These are phyloP conservation scores for Exophiala mesophila DNA, from an alignment of 2,329 filamentous ascomycete genomes.

Conservation along the genomic window DNA sequence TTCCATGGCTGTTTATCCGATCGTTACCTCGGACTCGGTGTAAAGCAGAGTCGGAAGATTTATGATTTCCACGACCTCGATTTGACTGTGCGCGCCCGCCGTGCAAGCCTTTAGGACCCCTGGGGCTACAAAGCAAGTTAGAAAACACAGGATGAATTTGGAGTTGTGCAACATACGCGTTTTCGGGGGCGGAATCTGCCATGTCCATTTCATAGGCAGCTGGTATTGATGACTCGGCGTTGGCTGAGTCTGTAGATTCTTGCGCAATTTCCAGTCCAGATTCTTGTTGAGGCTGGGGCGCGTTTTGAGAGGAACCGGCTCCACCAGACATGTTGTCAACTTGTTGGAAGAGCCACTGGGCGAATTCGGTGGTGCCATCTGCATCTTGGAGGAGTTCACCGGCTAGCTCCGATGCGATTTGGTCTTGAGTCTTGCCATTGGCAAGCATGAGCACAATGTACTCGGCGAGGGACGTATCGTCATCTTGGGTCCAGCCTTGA, in stretches of 20 bases:
- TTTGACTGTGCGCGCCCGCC: conserved; percentile 62
- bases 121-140: conserved; percentile 58
- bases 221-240: conserved; percentile 53
- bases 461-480: conserved; percentile 80
- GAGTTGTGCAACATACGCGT: conserved; percentile 22
- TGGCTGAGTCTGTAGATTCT: conserved; percentile 18
- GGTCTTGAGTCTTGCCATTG: conserved; percentile 86
- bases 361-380: conserved; percentile 74
- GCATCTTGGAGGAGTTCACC: conserved; percentile 86
- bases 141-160: neutral
- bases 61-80: conserved; percentile 81
- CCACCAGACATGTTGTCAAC: conserved; percentile 44
- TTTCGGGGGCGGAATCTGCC: conserved; percentile 26
- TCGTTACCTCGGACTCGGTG: conserved; percentile 77
- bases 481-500: conserved; percentile 81
- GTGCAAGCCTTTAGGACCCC: conserved; percentile 92
- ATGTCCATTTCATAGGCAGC: conserved; percentile 24
- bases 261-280: conserved; percentile 53
- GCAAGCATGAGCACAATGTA: conserved; percentile 97
- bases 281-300: conserved; percentile 51
- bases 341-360: conserved; percentile 89
- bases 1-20: conserved; percentile 69
- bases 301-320: conserved; percentile 5
- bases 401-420: conserved; percentile 82
- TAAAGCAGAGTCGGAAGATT: conserved; percentile 66